Conservation (phyloP, 192 early-diverging fungal genomes). For the Linnemannia hyalina region DNA sequence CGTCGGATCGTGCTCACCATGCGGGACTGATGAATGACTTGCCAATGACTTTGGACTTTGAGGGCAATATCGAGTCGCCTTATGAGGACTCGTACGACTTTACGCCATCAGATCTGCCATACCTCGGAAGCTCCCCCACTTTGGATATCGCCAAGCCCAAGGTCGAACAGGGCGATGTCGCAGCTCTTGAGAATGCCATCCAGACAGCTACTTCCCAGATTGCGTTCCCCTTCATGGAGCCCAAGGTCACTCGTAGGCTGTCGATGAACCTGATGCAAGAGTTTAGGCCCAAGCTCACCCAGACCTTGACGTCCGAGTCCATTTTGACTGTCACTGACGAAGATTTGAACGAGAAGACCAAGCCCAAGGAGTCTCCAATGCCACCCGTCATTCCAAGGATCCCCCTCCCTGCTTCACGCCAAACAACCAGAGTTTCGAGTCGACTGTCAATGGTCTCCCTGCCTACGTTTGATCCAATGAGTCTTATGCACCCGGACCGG, state of each 20-base stretch:
- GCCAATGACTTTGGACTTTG: conserved; percentile 58
- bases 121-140: conserved; percentile 61
- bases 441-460: conserved; percentile 43
- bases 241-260: conserved; percentile 60
- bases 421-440: conserved; percentile 34
- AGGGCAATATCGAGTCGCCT: conserved; percentile 16
- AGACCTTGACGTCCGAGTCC: conserved; percentile 36
- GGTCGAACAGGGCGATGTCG: conserved; percentile 50
- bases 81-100: conserved; percentile 22
- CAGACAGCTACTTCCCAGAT: conserved; percentile 56
- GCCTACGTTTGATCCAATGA: conserved; percentile 46
- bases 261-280: conserved; percentile 69
- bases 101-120: conserved; percentile 57
- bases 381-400: conserved; percentile 31
- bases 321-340: conserved; percentile 46
- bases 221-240: conserved; percentile 58
- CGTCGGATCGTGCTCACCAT: conserved; percentile 57
- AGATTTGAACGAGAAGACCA: conserved; percentile 13
- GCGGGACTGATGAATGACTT: conserved; percentile 62
- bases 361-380: conserved; percentile 2
- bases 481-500: conserved; percentile 31
- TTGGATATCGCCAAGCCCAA: conserved; percentile 38
- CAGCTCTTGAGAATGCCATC: conserved; percentile 50
- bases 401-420: conserved; percentile 30
- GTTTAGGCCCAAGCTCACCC: conserved; percentile 38